Percentiles rank a stretch among this genome's conserved stretches.
phyloP scores from a whole-genome alignment of 768 basidiomycete genomes.

The Arthromyces matolae region DNA sequence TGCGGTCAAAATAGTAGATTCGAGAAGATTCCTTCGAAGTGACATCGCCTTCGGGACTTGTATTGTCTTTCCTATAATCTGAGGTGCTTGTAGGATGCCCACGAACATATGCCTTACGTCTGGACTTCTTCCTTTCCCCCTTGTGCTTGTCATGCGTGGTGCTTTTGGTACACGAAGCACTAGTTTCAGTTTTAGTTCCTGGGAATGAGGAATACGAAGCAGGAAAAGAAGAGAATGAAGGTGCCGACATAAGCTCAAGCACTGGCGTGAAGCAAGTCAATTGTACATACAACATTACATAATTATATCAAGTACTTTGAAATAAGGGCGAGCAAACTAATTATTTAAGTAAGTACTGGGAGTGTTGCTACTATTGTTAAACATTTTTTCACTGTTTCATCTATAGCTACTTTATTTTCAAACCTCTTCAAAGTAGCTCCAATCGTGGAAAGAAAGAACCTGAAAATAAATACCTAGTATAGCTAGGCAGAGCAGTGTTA shows the following conservation, averaged over 20 bases:
- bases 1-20: conserved; percentile 60
- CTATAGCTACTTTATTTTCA: no score
- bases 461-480: no score
- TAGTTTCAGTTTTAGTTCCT: conserved; percentile 47
- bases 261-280: no score
- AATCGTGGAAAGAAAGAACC: no score
- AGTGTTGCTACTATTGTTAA: no score
- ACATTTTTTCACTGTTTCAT: no score
- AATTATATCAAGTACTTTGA: no score
- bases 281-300: no score
- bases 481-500: no score
- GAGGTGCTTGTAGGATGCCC: conserved; percentile 20
- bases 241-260: conserved; percentile 41
- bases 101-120: conserved; percentile 27
- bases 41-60: conserved; percentile 16
- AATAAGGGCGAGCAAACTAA: no score
- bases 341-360: no score
- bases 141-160: conserved; percentile 23
- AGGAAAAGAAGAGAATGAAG: conserved; percentile 60
- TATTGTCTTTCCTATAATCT: neutral
- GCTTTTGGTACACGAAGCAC: conserved; percentile 19
- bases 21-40: conserved; percentile 24
- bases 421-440: no score
- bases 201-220: conserved; percentile 72
- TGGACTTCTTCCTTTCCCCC: conserved; percentile 23